Evolutionary conservation across 108 stramenopile species (phyloP).

Genomic region (Nitzschia putrida): DNA sequence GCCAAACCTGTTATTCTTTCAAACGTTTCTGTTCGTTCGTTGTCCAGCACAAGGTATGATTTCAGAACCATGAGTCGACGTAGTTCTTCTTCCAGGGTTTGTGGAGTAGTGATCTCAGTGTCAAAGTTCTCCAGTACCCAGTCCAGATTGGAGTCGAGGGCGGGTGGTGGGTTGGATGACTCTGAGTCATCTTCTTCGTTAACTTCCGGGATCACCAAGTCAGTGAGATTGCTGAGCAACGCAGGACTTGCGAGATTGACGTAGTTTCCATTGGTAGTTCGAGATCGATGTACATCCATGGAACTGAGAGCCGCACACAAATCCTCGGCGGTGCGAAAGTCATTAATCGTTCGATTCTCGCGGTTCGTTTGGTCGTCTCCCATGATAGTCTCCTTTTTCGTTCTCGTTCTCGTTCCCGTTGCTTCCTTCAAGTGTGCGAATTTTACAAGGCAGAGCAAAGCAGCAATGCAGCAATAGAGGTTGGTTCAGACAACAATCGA

Average conservation of each 20-base stretch:
- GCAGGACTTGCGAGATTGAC: constrained; percentile 6
- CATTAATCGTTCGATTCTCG: constrained; percentile 27
- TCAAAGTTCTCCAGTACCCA: constrained; percentile 42
- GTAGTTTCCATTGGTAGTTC: background rate
- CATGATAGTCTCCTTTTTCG: too few species aligned
- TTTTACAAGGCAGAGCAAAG: too few species aligned
- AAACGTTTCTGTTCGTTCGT: constrained; percentile 55
- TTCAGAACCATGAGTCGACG: constrained; percentile 62
- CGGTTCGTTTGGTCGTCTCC: too few species aligned
- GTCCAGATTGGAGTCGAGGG: constrained; percentile 24
- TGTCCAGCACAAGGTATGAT: constrained; percentile 67
- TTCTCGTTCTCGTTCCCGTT: too few species aligned
- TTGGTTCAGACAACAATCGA: too few species aligned
- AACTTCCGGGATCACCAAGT: background rate
- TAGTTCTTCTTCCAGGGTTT: constrained; percentile 54
- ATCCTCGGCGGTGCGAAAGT: constrained; percentile 42
- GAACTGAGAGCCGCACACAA: constrained; percentile 33
- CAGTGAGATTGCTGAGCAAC: background rate
- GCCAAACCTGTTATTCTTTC: constrained; percentile 53
- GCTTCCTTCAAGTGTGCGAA: too few species aligned
- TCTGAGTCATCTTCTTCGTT: background rate
- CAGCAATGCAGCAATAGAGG: too few species aligned
- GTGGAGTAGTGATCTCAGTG: constrained; percentile 11
- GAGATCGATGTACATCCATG: constrained; percentile 11
- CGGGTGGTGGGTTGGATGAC: background rate